These are phyloP conservation scores for Trichosporon sp. DNA, from an alignment of 1,284 basidiomycete genomes.

Conservation along the genomic window DNA sequence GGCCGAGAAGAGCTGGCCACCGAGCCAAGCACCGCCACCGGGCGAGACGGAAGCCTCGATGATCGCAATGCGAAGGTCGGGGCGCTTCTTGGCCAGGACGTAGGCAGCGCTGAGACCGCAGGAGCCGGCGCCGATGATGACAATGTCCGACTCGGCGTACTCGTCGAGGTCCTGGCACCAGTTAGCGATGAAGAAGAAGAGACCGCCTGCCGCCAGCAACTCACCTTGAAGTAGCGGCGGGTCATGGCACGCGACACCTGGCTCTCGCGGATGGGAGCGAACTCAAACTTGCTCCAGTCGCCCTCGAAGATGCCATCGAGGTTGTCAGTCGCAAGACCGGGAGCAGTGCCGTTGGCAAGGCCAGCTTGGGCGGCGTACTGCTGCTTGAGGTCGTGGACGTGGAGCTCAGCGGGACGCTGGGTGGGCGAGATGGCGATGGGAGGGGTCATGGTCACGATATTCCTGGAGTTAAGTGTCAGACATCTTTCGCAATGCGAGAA, in stretches of 20 bases:
- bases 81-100: slow-evolving; percentile 61
- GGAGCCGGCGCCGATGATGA: slow-evolving; percentile 73
- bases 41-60: slow-evolving; percentile 76
- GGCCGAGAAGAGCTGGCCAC: slow-evolving; percentile 75
- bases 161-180: slow-evolving; percentile 23
- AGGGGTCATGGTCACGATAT: no score
- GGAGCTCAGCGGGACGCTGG: no score
- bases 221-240: slow-evolving; percentile 57
- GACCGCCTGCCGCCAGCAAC: no score
- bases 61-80: slow-evolving; percentile 73
- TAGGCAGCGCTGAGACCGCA: slow-evolving; percentile 75
- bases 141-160: slow-evolving; percentile 54
- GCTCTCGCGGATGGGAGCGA: slow-evolving; percentile 68
- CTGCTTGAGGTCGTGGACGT: no score
- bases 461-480: no score
- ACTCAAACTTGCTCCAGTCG: slow-evolving; percentile 59
- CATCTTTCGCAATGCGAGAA: no score
- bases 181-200: no score
- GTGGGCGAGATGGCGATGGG: no score
- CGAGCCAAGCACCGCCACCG: slow-evolving; percentile 66
- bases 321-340: no score
- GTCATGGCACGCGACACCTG: slow-evolving; percentile 75
- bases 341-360: no score
- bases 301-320: no score
- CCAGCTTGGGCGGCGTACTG: no score